Conservation (phyloP, 2,329 filamentous ascomycete species). For the Phyllosticta citriasiana region DNA sequence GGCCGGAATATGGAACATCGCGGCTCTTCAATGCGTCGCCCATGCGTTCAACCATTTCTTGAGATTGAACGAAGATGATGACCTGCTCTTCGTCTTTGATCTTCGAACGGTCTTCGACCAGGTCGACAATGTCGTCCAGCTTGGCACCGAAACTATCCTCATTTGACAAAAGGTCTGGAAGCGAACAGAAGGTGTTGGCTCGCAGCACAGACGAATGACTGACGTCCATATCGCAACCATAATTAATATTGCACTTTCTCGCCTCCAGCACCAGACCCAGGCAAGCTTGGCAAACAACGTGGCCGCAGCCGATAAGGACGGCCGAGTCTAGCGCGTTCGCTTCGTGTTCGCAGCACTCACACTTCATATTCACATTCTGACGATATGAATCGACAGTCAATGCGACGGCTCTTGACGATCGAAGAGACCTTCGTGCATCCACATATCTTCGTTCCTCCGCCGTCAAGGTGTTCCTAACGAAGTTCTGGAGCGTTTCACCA, state of each 20-base stretch:
- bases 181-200: slow-evolving; percentile 25
- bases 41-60: slow-evolving; percentile 33
- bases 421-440: slow-evolving; percentile 14
- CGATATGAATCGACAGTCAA: neutral
- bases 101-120: slow-evolving; percentile 32
- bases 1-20: slow-evolving; percentile 25
- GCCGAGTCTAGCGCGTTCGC: neutral
- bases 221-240: slow-evolving; percentile 31
- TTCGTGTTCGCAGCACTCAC: neutral
- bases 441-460: neutral
- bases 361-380: neutral
- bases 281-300: slow-evolving; percentile 39
- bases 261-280: slow-evolving; percentile 17
- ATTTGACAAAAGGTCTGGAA: slow-evolving; percentile 11
- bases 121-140: slow-evolving; percentile 34
- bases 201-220: slow-evolving; percentile 30
- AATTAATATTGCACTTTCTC: slow-evolving; percentile 27
- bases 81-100: slow-evolving; percentile 36
- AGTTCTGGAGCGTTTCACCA: neutral
- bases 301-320: slow-evolving; percentile 16
- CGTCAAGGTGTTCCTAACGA: neutral
- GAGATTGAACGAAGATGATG: slow-evolving; percentile 47
- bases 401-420: slow-evolving; percentile 13
- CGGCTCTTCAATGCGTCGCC: slow-evolving; percentile 21
- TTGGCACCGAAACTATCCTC: slow-evolving; percentile 33